phyloP scores from a whole-genome alignment of 2,329 filamentous ascomycete genomes.

The Sordariomycetes sp. region DNA sequence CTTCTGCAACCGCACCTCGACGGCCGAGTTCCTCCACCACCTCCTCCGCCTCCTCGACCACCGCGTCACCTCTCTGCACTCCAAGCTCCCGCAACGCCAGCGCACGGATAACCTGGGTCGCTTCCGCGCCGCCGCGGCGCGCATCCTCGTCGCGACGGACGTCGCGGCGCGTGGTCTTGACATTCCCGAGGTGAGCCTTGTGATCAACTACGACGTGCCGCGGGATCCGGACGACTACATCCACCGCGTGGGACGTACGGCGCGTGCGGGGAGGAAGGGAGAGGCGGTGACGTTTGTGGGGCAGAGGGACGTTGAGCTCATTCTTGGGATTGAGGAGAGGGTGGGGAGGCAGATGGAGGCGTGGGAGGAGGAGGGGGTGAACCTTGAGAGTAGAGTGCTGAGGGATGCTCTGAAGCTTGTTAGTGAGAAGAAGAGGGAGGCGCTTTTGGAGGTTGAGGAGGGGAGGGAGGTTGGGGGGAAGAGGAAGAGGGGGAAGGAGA shows the following conservation, averaged over 20 bases:
- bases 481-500: constrained; percentile 48
- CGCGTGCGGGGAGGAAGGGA: constrained; percentile 75
- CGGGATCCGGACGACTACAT: constrained; percentile 97
- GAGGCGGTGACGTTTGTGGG: constrained; percentile 81
- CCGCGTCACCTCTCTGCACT: constrained; percentile 84
- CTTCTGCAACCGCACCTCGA: constrained; percentile 86
- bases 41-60: constrained; percentile 76
- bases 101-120: constrained; percentile 78
- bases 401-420: constrained; percentile 79
- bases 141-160: constrained; percentile 88
- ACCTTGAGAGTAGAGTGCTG: constrained; percentile 80
- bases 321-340: constrained; percentile 79
- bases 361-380: constrained; percentile 85
- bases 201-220: constrained; percentile 92
- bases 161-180: constrained; percentile 90
- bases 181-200: constrained; percentile 80
- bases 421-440: constrained; percentile 90
- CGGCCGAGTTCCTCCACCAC: constrained; percentile 81
- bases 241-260: constrained; percentile 88
- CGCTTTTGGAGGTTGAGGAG: constrained; percentile 81
- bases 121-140: constrained; percentile 79
- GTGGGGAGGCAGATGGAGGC: constrained; percentile 70
- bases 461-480: constrained; percentile 86
- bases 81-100: constrained; percentile 70
- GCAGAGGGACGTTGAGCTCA: constrained; percentile 80